Evolutionary conservation across 805 yeast species (phyloP), one percentile per base, ranked within the genome.

Genomic region (Candida hispaniensis): DNA sequence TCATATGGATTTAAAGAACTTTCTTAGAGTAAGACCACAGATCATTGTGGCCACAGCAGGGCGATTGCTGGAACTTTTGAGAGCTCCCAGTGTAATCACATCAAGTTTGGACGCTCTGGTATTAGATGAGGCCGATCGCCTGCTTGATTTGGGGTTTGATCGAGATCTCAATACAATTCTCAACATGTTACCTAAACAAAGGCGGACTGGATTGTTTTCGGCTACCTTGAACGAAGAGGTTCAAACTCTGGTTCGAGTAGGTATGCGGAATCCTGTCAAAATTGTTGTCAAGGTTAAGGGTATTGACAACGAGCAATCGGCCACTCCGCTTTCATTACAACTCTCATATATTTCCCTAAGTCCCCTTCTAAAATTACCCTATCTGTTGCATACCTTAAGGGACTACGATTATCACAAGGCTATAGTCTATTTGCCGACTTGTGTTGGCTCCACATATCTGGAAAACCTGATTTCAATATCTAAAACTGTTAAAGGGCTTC

Each of bases 11-110:
- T 47, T 80, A 18, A 73, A 73, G 30, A 44, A 47, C 2, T 85
- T 76, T 49, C 46, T 68, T 12, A 59, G 60, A 6, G 48, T 56
- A 1, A 63, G 60, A 41, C 88, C 95, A 1, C 86, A 80, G 24
- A 72, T 91, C 16, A 70, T 88, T 39, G 93, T 88, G 42, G 97
- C 97, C 13, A 91, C 98, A 0, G 97, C 98, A 0, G 94, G 94
- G 34, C 49, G 67, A 14, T 40, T 48, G n/a, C 54, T 75, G 10
- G 96, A 91, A 42, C 75, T 91, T 47, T 51, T 86, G 7, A 44
- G 51, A 6, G 67, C 79, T 6, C 58, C 66, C 10, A 55, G 60
- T 14, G 78, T 85, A 3, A 71, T 70, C 43, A 67, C 83, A 0
- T 58, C 60, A 4, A 65, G 78, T 3, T 66, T 85, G 33, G 93